These are phyloP conservation scores for Exophiala lecanii-corni DNA, from an alignment of 2,329 filamentous ascomycete species.

Conservation along the genomic window DNA sequence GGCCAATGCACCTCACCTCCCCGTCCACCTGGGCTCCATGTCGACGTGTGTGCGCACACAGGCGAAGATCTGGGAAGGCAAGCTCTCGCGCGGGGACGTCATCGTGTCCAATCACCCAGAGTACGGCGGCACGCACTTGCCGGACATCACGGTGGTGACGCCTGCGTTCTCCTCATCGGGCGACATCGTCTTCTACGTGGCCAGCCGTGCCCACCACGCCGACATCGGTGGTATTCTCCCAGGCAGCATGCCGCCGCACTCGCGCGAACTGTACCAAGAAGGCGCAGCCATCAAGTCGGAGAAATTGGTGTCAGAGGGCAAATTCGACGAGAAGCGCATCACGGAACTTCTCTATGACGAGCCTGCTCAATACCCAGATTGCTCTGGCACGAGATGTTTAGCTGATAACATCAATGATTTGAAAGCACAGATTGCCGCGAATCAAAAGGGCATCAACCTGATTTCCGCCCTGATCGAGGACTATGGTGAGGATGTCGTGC, in stretches of 20 bases:
- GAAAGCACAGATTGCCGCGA: constrained; percentile 81
- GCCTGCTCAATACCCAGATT: constrained; percentile 69
- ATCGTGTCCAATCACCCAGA: constrained; percentile 81
- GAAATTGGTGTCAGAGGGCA: constrained; percentile 45
- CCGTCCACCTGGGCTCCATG: constrained; percentile 75
- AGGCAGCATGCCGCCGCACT: constrained; percentile 79
- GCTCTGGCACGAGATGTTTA: constrained; percentile 71
- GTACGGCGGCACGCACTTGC: constrained; percentile 77
- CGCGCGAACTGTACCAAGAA: constrained; percentile 60
- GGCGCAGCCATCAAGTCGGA: constrained; percentile 61
- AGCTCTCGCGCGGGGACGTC: constrained; percentile 72
- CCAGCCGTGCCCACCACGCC: constrained; percentile 74
- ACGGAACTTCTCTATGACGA: constrained; percentile 67
- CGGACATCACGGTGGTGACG: constrained; percentile 77
- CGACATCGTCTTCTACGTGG: constrained; percentile 76
- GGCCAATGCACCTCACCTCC: constrained; percentile 72
- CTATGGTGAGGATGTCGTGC: constrained; percentile 71
- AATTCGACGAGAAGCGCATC: constrained; percentile 74
- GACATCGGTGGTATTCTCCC: constrained; percentile 81
- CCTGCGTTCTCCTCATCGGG: constrained; percentile 62
- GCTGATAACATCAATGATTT: constrained; percentile 82
- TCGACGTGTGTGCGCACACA: constrained; percentile 72
- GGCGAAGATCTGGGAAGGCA: constrained; percentile 72
- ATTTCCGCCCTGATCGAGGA: constrained; percentile 72
- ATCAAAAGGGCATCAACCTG: constrained; percentile 76